These are phyloP conservation scores for Aegilops sharonensis DNA, from an alignment of 176 grass and related monocot genomes.

Conservation along the genomic window DNA sequence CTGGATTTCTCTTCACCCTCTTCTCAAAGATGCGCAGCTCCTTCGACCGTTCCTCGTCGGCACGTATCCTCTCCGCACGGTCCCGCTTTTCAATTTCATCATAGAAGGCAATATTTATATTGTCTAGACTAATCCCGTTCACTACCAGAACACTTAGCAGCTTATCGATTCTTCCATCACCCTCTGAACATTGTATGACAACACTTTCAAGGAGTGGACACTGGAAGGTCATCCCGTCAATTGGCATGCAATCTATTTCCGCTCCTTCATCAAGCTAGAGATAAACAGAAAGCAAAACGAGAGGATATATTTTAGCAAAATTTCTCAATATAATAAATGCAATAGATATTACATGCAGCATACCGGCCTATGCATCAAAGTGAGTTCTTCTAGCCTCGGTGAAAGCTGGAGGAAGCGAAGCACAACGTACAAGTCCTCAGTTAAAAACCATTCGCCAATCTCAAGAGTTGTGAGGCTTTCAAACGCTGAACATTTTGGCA, in stretches of 20 bases:
- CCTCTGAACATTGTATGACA: constrained; percentile 11
- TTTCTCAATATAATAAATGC: not conserved
- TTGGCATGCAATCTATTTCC: not conserved
- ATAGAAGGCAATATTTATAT: not conserved
- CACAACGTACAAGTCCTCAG: not conserved
- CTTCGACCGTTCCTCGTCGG: not conserved
- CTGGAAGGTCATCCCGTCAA: not conserved
- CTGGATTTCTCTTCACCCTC: constrained; percentile 3
- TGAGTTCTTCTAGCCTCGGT: constrained; percentile 21
- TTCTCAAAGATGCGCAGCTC: constrained; percentile 1
- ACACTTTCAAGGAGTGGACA: constrained; percentile 31
- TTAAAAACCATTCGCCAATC: constrained; percentile 24
- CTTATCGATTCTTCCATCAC: not conserved
- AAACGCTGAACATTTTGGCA: constrained; percentile 23
- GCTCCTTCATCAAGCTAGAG: not conserved
- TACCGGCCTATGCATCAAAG: constrained; percentile 1
- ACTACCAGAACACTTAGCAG: constrained; percentile 7
- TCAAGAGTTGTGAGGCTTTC: not conserved
- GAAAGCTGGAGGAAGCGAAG: constrained; percentile 33
- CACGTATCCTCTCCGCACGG: not conserved
- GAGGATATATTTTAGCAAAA: not conserved
- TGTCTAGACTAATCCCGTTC: not conserved
- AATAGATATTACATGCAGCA: not conserved
- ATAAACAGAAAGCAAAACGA: not conserved
- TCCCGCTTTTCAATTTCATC: not conserved